phyloP scores from a whole-genome alignment of 176 grass and related monocot genomes.

The Paspalum notatum region DNA sequence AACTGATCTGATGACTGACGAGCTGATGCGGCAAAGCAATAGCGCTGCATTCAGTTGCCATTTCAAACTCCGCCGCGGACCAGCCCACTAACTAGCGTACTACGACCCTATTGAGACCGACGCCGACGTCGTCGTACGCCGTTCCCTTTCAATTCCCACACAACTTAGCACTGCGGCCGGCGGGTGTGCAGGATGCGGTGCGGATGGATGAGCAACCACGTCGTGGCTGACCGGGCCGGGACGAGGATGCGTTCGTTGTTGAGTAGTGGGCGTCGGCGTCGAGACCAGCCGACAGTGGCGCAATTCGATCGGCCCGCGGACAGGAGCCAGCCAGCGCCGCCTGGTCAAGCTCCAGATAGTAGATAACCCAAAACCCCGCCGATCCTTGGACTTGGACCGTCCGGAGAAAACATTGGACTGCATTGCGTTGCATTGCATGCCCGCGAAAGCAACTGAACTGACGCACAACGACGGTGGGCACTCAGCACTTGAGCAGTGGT shows the following conservation, averaged over 20 bases:
- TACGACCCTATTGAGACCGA: no score
- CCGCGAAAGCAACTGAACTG: constrained; percentile 27
- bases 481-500: no score
- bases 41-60: constrained; percentile 11
- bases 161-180: no score
- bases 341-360: constrained; percentile 22
- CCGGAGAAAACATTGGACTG: background rate
- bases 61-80: constrained; percentile 53
- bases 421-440: background rate
- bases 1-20: background rate
- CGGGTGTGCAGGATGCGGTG: no score
- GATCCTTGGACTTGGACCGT: constrained; percentile 23
- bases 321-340: background rate
- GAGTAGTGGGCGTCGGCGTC: constrained; percentile 37
- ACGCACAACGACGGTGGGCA: no score
- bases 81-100: constrained; percentile 34
- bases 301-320: constrained; percentile 30
- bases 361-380: no score
- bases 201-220: constrained; percentile 36
- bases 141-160: no score
- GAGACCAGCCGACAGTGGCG: constrained; percentile 36
- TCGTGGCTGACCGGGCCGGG: constrained; percentile 23
- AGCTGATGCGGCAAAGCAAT: constrained; percentile 14
- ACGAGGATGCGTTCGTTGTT: no score
- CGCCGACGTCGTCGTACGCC: no score